These are phyloP conservation scores for Globisporangium alternatum DNA, from an alignment of 352 stramenopile genomes.

Conservation along the genomic window DNA sequence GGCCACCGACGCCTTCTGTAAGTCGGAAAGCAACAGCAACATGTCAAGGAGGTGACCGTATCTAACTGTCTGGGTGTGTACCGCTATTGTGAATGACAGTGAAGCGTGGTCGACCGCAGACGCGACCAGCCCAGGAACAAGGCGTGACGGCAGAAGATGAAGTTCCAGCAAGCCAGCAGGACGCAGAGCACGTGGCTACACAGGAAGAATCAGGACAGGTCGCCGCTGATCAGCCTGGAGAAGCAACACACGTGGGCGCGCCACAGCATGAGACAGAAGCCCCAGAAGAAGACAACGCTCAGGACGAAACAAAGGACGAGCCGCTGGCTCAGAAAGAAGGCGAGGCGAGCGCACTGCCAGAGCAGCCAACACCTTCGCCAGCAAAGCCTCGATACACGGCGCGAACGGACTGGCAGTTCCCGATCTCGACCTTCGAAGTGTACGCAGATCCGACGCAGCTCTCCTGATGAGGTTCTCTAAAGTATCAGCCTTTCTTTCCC, in stretches of 20 bases:
- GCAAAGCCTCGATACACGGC: slow-evolving; percentile 46
- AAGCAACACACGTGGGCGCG: background rate
- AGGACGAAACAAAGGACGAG: background rate
- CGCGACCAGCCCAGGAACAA: background rate
- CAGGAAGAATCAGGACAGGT: background rate
- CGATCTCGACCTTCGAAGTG: slow-evolving; percentile 74
- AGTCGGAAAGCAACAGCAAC: slow-evolving; percentile 12
- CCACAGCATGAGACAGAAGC: background rate
- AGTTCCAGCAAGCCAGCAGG: background rate
- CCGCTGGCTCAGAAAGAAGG: background rate
- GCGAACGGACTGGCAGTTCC: slow-evolving; percentile 62
- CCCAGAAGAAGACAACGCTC: background rate
- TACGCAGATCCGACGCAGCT: slow-evolving; percentile 42
- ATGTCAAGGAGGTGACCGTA: background rate
- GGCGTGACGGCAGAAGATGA: background rate
- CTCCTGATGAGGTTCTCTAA: background rate
- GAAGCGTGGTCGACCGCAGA: slow-evolving; percentile 10
- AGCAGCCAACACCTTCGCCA: background rate
- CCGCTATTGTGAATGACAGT: slow-evolving; percentile 4
- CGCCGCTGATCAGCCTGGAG: background rate
- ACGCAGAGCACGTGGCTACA: background rate
- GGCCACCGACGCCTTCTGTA: slow-evolving; percentile 80
- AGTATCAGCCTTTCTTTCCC: background rate
- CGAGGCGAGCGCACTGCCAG: slow-evolving; percentile 6
- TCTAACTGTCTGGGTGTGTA: background rate